Base-by-base conservation (phyloP, 164 flowering plant genomes). In the Vitis rotundifolia region DNA sequence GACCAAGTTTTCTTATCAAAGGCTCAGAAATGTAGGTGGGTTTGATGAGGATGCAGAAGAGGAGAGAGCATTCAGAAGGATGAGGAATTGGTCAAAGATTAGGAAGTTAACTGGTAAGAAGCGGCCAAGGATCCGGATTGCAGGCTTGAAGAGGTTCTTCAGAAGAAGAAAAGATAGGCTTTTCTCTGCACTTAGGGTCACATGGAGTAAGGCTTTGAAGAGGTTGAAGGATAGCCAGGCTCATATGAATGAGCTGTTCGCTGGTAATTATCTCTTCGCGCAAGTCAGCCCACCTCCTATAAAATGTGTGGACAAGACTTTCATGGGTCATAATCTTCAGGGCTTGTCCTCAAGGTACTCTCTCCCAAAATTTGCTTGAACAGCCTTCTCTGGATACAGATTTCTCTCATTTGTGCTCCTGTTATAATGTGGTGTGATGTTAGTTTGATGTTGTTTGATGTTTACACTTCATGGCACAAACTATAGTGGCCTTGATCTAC, bases 241-340 rank as follows among this genome's bases (percentile, higher is more conserved):
- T 59, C 72, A 76, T 47, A 22, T 79, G 72, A 70, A 71, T 37
- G 81, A 79, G 55, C 22, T 82, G 9, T 82, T 82, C 66, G 79
- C 76, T 50, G 81, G 81, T 8, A 82, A 79, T 58, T 82, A 70
- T 67, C 14, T 77, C 63, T 59, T 79, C 57, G 69, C 77, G 79
- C 82, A 79, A 50, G 78, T 66, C 4, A 68, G 13, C 52, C 76
- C 79, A 62, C n/a, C 70, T 48, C 51, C 79, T 71, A 47, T 72
- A 5, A 61, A 54, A 50, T 19, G 59, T 61, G 11, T 16, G 63
- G 6, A 73, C 14, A 44, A 52, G 22, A n/a, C 37, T 22, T 49
- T 48, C 18, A 52, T 1, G 15, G 65, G 59, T 63, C 44, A 50
- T 60, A 8, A 13, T 16, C 56, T 47, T 19, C 70, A 16, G 37